Evolutionary conservation across 768 basidiomycete genomes (phyloP), one percentile per base, ranked within the genome.

Genomic region (Termitomyces heimii): DNA sequence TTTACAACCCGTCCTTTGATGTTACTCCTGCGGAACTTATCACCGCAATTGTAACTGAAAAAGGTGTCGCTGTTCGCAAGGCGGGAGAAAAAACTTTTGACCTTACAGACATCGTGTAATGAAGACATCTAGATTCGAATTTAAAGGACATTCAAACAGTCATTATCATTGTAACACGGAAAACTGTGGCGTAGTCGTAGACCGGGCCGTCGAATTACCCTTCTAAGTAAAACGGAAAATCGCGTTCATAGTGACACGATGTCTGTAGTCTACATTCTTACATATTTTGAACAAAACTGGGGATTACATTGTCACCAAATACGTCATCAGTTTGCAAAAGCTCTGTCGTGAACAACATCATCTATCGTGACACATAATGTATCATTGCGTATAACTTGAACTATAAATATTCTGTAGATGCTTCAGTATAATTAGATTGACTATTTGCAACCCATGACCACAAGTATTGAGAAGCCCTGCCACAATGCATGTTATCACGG

Each of bases 1-100:
- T 92, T 40, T 96, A 94, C 70, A 98, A 97, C 70, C 94, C 96
- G 1, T 92, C 91, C 61, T 98, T 98, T 71, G 96, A 98, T 67
- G 94, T 98, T 16, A 98, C 96, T 0, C 94, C 95, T 0, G 92
- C 94, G 2, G 88, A 90, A 58, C 75, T 98, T 43, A 97, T 98
- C 61, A 90, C 86, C n/a, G 92, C 90, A 31, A 89, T 98, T 51
- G 94, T 95, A 13, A 98, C 94, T 2, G 96, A 98, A 75, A 93
- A 89, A 63, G 94, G 96, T 7, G 93, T 97, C 32, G 92, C 92
- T 4, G 82, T 87, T 57, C 87, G 86, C 65, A 73, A 73, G 57
- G 79, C 79, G 7, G 85, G 86, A 24, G 74, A 78, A 58, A 68
- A 67, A 2, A 66, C 58, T 26, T 91, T 93, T 64, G 88, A 94